Conservation (phyloP, 2,329 filamentous ascomycete genomes). For the Aureobasidium sp. region DNA sequence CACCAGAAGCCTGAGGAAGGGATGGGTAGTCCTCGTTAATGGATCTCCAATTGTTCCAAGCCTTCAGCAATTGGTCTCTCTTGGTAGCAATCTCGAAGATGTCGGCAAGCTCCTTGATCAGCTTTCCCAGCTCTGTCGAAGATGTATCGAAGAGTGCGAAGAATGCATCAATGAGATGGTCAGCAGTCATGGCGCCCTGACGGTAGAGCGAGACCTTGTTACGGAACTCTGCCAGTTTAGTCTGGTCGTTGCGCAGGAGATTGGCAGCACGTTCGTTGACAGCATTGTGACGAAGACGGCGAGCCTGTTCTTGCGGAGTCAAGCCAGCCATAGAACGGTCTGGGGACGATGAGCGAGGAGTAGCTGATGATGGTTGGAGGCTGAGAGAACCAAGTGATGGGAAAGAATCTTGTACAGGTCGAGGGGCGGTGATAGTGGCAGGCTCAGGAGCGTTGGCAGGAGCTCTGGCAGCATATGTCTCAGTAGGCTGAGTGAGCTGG, state of each 20-base stretch:
- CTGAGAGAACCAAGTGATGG: conserved; percentile 9
- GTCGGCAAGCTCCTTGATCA: conserved; percentile 85
- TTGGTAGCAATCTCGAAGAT: conserved; percentile 80
- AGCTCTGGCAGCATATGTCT: conserved; percentile 37
- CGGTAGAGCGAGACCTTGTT: conserved; percentile 71
- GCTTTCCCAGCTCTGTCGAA: conserved; percentile 72
- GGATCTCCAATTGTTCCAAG: conserved; percentile 92
- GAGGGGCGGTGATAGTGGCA: conserved; percentile 31
- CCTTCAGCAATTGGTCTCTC: conserved; percentile 63
- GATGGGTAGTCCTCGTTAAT: conserved; percentile 95
- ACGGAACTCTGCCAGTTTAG: conserved; percentile 72
- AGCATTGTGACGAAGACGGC: conserved; percentile 67
- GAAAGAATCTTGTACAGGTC: conserved; percentile 19
- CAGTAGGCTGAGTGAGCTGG: conserved; percentile 50
- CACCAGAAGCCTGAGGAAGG: conserved; percentile 63
- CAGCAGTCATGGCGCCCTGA: conserved; percentile 58
- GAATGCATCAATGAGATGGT: conserved; percentile 76
- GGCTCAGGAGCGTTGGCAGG: conserved; percentile 30
- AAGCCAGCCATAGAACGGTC: conserved; percentile 32
- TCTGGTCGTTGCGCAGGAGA: conserved; percentile 66
- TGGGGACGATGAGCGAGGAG: conserved; percentile 26
- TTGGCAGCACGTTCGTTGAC: conserved; percentile 79
- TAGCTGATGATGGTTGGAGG: conserved; percentile 24
- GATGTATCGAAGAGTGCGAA: conserved; percentile 78
- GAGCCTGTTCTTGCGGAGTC: conserved; percentile 71